Conservation (phyloP, 1,284 basidiomycete species). For the Tilletiaria anomala region DNA sequence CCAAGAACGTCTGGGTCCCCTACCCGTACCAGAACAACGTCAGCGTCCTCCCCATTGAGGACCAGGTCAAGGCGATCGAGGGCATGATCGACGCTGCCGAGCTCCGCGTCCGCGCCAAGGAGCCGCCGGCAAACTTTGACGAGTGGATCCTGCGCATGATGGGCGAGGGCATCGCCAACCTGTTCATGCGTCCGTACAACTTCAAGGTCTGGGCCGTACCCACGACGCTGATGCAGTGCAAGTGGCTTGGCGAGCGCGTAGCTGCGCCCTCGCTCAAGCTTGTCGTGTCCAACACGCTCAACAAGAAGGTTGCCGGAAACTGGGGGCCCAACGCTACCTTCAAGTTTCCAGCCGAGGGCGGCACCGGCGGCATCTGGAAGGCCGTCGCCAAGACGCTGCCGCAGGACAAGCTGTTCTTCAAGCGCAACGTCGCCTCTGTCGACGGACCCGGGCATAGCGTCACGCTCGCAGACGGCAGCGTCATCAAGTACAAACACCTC, state of each 20-base stretch:
- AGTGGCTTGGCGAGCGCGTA: conserved; percentile 48
- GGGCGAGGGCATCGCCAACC: conserved; percentile 44
- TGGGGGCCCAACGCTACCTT: conserved; percentile 49
- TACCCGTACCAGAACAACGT: conserved; percentile 47
- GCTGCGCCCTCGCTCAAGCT: conserved; percentile 45
- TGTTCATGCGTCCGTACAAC: conserved; percentile 49
- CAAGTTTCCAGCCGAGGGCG: conserved; percentile 46
- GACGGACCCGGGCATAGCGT: conserved; percentile 42
- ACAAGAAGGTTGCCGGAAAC: conserved; percentile 45
- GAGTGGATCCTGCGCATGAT: conserved; percentile 47
- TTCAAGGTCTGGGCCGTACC: conserved; percentile 48
- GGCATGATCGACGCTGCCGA: conserved; percentile 44
- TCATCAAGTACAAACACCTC: conserved; percentile 43
- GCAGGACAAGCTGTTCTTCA: conserved; percentile 40
- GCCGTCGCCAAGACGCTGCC: conserved; percentile 44
- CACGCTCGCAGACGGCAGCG: conserved; percentile 41
- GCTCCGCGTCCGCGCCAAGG: conserved; percentile 35
- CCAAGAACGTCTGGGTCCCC: conserved; percentile 45
- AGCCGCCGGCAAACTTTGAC: conserved; percentile 42
- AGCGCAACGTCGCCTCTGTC: conserved; percentile 40
- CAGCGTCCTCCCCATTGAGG: conserved; percentile 43
- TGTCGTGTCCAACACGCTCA: conserved; percentile 45
- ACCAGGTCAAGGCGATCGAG: conserved; percentile 45
- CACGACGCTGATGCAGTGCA: conserved; percentile 47
- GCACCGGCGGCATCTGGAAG: conserved; percentile 48